Percentiles rank a stretch among this genome's conserved stretches.
Conservation (phyloP, 192 early-diverging fungal genomes). For the Umbelopsis vinacea region DNA sequence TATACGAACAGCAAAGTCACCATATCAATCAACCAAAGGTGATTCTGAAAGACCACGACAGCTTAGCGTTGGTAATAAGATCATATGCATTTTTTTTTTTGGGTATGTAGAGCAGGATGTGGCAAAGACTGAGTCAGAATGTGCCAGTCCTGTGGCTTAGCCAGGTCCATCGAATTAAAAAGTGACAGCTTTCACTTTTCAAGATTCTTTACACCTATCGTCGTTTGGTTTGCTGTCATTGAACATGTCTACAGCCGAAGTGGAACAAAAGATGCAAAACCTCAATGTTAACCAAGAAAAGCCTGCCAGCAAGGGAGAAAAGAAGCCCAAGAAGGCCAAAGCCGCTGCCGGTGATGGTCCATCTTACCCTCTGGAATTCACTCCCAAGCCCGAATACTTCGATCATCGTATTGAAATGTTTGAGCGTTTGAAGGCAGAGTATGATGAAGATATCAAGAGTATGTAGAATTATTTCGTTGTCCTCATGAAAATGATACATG, state of each 20-base stretch:
- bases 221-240: conserved; percentile 23
- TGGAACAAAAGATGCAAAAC: conserved; percentile 27
- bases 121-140: background rate
- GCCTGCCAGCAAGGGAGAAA: conserved; percentile 7
- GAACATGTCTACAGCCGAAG: conserved; percentile 25
- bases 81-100: too few species aligned
- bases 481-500: background rate
- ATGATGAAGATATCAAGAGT: conserved; percentile 69
- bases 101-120: too few species aligned
- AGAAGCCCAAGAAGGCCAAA: conserved; percentile 53
- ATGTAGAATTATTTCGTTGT: conserved; percentile 54
- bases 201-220: conserved; percentile 19
- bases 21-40: too few species aligned
- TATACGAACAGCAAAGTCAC: too few species aligned
- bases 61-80: too few species aligned
- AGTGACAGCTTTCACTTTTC: background rate
- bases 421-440: conserved; percentile 67
- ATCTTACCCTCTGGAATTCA: conserved; percentile 45
- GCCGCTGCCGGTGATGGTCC: conserved; percentile 36
- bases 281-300: conserved; percentile 28
- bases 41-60: too few species aligned
- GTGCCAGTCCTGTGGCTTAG: conserved; percentile 12
- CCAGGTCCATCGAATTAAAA: background rate
- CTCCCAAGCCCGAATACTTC: conserved; percentile 77
- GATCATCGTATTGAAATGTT: conserved; percentile 81